phyloP scores from a whole-genome alignment of 257 asterid genomes.

The Solanum paucissectum region DNA sequence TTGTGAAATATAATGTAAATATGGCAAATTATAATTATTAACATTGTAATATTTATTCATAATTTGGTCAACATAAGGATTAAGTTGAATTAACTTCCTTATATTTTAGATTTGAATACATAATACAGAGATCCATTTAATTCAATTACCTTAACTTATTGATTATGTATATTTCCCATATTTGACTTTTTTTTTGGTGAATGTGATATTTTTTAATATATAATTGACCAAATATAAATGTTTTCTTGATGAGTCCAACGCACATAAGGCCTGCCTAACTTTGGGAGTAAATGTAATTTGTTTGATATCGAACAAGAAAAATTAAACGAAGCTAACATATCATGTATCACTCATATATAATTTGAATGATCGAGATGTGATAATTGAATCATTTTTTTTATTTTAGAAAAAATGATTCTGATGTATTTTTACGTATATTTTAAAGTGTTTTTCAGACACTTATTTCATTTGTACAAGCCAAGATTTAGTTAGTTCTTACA shows the following conservation, averaged over 20 bases:
- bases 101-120: not conserved
- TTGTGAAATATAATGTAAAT: not conserved
- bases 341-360: not conserved
- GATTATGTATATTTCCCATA: not conserved
- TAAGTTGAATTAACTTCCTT: not conserved
- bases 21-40: not conserved
- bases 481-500: not conserved
- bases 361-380: not conserved
- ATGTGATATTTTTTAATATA: not conserved
- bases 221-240: not conserved
- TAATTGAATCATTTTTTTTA: not conserved
- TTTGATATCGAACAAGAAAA: not conserved
- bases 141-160: not conserved
- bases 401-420: not conserved
- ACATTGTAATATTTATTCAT: not conserved
- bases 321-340: not conserved
- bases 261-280: not conserved
- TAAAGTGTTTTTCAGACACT: not conserved
- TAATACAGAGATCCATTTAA: not conserved
- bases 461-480: not conserved
- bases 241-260: not conserved
- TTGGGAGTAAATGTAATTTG: not conserved
- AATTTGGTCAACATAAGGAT: not conserved
- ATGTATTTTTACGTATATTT: too few species aligned
- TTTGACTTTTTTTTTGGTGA: not conserved